These are phyloP conservation scores for Stevia rebaudiana DNA, from an alignment of 140 eudicot genomes.

Conservation along the genomic window DNA sequence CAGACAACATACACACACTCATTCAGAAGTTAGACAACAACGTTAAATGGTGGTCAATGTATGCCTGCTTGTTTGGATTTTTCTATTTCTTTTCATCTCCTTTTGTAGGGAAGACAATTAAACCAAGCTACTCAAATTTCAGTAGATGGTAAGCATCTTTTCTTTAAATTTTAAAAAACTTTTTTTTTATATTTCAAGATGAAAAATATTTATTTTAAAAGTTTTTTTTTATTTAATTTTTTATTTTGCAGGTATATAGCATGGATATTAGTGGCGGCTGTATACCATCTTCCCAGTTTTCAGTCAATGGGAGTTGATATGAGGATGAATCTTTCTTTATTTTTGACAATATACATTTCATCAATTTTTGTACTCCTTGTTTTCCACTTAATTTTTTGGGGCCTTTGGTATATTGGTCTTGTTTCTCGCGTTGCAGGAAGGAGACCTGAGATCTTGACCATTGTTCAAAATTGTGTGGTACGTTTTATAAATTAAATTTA, in stretches of 20 bases:
- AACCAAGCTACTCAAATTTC: slow-evolving; percentile 94
- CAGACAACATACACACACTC: slow-evolving; percentile 95
- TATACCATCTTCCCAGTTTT: slow-evolving; percentile 97
- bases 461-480: slow-evolving; percentile 94
- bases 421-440: slow-evolving; percentile 91
- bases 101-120: slow-evolving; percentile 81
- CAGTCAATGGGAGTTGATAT: slow-evolving; percentile 99
- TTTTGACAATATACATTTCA: slow-evolving; percentile 71
- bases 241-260: slow-evolving; percentile 68
- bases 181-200: neutral
- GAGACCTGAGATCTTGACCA: slow-evolving; percentile 83
- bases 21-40: slow-evolving; percentile 81
- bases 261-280: slow-evolving; percentile 90
- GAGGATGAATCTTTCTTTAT: slow-evolving; percentile 95
- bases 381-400: slow-evolving; percentile 73
- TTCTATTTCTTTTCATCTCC: slow-evolving; percentile 99
- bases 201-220: neutral
- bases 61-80: slow-evolving; percentile 85
- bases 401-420: slow-evolving; percentile 98
- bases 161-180: neutral
- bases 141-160: slow-evolving; percentile 73
- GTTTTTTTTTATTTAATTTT: neutral
- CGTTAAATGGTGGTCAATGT: slow-evolving; percentile 99
- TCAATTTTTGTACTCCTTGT: slow-evolving; percentile 85
- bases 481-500: slow-evolving; percentile 21